Conservation (phyloP, 1,284 basidiomycete genomes). For the Fistulinella cinereoalba region DNA sequence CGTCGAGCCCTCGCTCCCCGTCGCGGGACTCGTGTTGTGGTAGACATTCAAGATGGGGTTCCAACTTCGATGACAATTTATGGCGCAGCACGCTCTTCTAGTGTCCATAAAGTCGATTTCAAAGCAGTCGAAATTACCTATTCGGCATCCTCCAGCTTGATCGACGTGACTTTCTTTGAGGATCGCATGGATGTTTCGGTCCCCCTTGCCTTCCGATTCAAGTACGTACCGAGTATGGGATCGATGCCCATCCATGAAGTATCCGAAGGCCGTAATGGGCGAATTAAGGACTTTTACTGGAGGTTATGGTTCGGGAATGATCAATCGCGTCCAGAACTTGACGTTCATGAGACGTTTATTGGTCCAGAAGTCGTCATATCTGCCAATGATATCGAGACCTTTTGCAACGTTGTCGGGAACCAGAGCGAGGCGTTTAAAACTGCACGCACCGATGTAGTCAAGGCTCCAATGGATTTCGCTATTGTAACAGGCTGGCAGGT, state of each 20-base stretch:
- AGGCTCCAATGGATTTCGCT: slow-evolving; percentile 97
- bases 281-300: slow-evolving; percentile 98
- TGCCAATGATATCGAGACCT: slow-evolving; percentile 75
- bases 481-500: slow-evolving; percentile 98
- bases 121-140: slow-evolving; percentile 82
- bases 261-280: slow-evolving; percentile 78
- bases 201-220: slow-evolving; percentile 81
- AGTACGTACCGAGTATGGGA: slow-evolving; percentile 86
- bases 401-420: slow-evolving; percentile 94
- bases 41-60: slow-evolving; percentile 46
- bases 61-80: slow-evolving; percentile 62
- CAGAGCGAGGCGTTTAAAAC: slow-evolving; percentile 89
- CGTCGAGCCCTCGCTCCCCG: slow-evolving; percentile 86
- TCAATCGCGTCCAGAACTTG: slow-evolving; percentile 69
- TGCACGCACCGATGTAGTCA: slow-evolving; percentile 63
- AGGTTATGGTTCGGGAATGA: slow-evolving; percentile 92
- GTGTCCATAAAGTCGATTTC: slow-evolving; percentile 71
- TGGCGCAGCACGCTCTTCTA: slow-evolving; percentile 81
- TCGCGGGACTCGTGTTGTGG: slow-evolving; percentile 70
- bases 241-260: slow-evolving; percentile 95
- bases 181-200: slow-evolving; percentile 77
- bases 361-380: slow-evolving; percentile 83
- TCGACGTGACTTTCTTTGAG: slow-evolving; percentile 82
- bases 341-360: slow-evolving; percentile 75
- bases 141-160: slow-evolving; percentile 51